Conservation (phyloP, 345 rosid species). For the Hibiscus syriacus region DNA sequence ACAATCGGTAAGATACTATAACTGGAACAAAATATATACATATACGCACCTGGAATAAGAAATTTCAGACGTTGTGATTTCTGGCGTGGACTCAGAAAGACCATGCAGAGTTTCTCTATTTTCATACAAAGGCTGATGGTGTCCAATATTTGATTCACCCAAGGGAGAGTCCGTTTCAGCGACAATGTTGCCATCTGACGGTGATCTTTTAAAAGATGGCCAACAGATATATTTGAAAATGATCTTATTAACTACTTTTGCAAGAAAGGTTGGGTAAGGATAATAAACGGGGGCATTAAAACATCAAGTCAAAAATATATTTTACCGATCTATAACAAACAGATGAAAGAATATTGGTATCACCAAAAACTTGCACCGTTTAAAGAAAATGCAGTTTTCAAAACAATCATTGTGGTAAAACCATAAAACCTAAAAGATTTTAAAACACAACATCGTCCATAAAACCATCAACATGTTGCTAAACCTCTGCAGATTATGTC, state of each 20-base stretch:
- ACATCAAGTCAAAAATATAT: background rate
- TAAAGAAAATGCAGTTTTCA: background rate
- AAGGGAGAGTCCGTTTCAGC: constrained; percentile 34
- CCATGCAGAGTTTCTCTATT: constrained; percentile 30
- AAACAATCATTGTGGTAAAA: background rate
- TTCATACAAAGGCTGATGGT: constrained; percentile 26
- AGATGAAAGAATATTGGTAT: background rate
- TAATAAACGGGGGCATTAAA: background rate
- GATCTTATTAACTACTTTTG: constrained; percentile 8
- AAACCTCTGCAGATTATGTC: background rate
- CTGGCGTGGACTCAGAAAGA: constrained; percentile 62
- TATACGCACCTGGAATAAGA: constrained; percentile 57
- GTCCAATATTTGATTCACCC: constrained; percentile 24
- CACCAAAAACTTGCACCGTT: background rate
- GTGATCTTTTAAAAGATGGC: constrained; percentile 62
- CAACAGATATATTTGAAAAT: constrained; percentile 24
- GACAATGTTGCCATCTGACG: constrained; percentile 71
- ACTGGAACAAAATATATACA: too few relatives aligned
- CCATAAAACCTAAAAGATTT: background rate
- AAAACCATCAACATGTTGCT: background rate
- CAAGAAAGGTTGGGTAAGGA: background rate
- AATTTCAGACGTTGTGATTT: constrained; percentile 40
- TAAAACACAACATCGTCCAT: background rate
- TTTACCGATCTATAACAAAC: background rate
- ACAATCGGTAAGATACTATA: too few relatives aligned